Percentiles rank a stretch among this genome's conserved stretches.
phyloP scores from a whole-genome alignment of 2,329 filamentous ascomycete genomes.

The Hypoxylon sp. region DNA sequence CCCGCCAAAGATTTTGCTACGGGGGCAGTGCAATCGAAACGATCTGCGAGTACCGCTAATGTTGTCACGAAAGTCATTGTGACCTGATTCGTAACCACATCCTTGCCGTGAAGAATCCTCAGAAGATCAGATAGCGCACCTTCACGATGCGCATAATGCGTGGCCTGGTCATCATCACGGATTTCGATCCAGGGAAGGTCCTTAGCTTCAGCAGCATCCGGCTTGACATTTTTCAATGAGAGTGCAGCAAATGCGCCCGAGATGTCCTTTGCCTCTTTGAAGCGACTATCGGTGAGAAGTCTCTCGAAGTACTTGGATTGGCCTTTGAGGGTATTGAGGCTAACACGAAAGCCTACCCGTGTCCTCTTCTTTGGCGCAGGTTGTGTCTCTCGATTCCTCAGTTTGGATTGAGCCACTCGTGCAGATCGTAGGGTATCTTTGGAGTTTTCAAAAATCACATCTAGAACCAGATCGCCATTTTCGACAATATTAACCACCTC shows the following conservation, averaged over 20 bases:
- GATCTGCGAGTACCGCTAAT: constrained; percentile 75
- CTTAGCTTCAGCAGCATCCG: constrained; percentile 56
- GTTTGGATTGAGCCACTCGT: constrained; percentile 51
- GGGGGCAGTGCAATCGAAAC: constrained; percentile 70
- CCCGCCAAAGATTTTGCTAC: constrained; percentile 63
- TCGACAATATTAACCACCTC: constrained; percentile 60
- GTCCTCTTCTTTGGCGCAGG: constrained; percentile 50
- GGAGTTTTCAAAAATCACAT: constrained; percentile 71
- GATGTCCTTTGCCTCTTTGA: constrained; percentile 69
- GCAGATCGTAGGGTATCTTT: constrained; percentile 57
- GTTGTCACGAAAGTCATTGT: constrained; percentile 71
- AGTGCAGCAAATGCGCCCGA: constrained; percentile 61
- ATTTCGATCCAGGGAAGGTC: constrained; percentile 72
- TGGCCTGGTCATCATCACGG: constrained; percentile 74
- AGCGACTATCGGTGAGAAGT: constrained; percentile 69
- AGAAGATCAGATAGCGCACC: constrained; percentile 73
- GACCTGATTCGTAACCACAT: constrained; percentile 52
- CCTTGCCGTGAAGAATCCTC: constrained; percentile 68
- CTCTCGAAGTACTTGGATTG: constrained; percentile 76
- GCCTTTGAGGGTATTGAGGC: constrained; percentile 62
- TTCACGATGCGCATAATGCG: constrained; percentile 66
- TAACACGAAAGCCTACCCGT: constrained; percentile 66
- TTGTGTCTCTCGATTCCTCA: constrained; percentile 37
- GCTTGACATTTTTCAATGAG: constrained; percentile 54
- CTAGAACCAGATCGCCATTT: constrained; percentile 71